These are phyloP conservation scores for Ploettnerulaceae sp. DNA, from an alignment of 2,329 filamentous ascomycete genomes.

Conservation along the genomic window DNA sequence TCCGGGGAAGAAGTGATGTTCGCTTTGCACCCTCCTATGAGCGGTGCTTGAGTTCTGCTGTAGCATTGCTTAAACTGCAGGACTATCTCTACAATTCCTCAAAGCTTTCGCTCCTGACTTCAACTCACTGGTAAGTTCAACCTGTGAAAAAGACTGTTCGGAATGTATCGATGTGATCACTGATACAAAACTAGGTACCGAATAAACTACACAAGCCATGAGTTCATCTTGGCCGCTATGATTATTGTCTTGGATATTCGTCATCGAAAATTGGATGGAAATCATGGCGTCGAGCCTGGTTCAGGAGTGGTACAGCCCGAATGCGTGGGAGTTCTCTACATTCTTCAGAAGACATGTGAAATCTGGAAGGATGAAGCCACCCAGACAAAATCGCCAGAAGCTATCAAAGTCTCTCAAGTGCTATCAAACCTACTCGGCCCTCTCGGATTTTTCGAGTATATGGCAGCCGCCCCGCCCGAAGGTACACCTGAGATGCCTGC, in stretches of 20 bases:
- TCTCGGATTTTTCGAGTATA: constrained; percentile 12
- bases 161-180: too few species aligned
- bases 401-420: constrained; percentile 18
- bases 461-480: not conserved
- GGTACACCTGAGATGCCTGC: not conserved
- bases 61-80: constrained; percentile 26
- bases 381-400: constrained; percentile 12
- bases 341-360: constrained; percentile 14
- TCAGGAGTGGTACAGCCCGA: not conserved
- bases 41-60: constrained; percentile 29
- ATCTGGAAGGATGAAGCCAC: constrained; percentile 16
- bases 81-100: constrained; percentile 15
- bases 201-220: constrained; percentile 26
- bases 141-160: too few species aligned
- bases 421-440: constrained; percentile 18
- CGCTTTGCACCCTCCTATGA: constrained; percentile 15
- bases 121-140: too few species aligned
- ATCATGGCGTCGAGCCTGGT: not conserved
- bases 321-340: not conserved
- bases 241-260: constrained; percentile 20
- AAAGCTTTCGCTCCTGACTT: not conserved
- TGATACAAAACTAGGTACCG: too few species aligned
- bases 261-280: constrained; percentile 13
- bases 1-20: constrained; percentile 13
- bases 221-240: constrained; percentile 26